Conservation (phyloP, 306 rosid genomes). For the Glycyrrhiza uralensis region DNA sequence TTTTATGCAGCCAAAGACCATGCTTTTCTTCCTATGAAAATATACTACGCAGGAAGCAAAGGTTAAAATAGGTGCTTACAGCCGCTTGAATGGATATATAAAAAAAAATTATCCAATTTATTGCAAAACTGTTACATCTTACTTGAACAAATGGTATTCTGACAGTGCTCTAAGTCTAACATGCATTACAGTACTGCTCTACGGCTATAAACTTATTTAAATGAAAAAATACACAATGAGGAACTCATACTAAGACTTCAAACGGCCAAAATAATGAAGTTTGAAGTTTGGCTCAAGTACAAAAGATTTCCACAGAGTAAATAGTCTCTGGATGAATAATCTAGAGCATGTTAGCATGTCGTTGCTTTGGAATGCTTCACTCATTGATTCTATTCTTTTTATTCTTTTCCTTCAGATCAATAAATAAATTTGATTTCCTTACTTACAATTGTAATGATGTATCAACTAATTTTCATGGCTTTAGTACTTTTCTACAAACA, state of each 20-base stretch:
- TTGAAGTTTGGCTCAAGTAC: not conserved
- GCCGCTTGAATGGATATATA: not conserved
- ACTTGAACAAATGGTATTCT: not conserved
- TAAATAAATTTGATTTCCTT: not conserved
- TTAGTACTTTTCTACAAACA: not conserved
- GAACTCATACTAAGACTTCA: conserved; percentile 8
- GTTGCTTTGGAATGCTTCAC: conserved; percentile 6
- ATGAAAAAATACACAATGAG: conserved; percentile 14
- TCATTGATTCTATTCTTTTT: not conserved
- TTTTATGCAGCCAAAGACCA: conserved; percentile 2
- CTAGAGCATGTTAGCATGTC: not conserved
- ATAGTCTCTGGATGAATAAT: conserved; percentile 10
- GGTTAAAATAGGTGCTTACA: not conserved
- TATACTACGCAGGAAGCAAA: not conserved
- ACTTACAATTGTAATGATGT: not conserved
- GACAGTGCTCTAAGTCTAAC: not conserved
- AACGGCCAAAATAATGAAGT: conserved; percentile 3
- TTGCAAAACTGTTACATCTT: not conserved
- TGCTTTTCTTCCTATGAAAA: not conserved
- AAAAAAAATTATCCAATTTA: not conserved
- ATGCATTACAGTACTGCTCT: not conserved
- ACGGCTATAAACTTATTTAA: not conserved
- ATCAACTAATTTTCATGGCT: conserved; percentile 8
- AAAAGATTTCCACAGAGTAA: not conserved
- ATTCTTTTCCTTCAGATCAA: not conserved